Conservation (phyloP, 164 flowering plant genomes). For the Aristolochia contorta region DNA sequence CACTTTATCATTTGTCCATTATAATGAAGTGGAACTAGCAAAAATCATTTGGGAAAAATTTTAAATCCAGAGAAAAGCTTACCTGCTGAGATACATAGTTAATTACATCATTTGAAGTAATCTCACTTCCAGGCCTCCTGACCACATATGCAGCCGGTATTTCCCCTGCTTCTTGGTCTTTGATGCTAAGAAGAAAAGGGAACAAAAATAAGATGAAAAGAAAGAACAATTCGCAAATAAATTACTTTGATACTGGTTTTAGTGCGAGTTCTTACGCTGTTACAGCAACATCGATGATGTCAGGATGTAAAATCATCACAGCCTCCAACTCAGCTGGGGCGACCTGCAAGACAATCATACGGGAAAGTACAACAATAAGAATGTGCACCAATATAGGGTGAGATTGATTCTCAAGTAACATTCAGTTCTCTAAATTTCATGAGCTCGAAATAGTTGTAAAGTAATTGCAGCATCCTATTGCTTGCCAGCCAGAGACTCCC, state of each 20-base stretch:
- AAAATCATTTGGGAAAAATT: neutral
- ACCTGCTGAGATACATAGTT: slow-evolving; percentile 43
- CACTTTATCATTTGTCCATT: neutral
- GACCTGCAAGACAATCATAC: slow-evolving; percentile 69
- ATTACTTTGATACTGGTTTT: neutral
- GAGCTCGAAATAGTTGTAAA: neutral
- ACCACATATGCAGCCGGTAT: slow-evolving; percentile 69
- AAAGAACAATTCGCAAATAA: neutral
- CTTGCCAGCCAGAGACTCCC: neutral
- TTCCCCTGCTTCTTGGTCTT: slow-evolving; percentile 55
- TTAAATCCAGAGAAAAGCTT: neutral
- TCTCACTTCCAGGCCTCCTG: slow-evolving; percentile 28
- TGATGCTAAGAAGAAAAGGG: slow-evolving; percentile 16
- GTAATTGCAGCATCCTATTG: neutral
- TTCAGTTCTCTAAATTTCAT: neutral
- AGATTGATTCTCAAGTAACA: neutral
- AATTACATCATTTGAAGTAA: slow-evolving; percentile 34
- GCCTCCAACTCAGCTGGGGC: slow-evolving; percentile 83
- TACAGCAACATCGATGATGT: slow-evolving; percentile 65
- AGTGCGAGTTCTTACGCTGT: slow-evolving; percentile 32
- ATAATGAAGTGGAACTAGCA: neutral
- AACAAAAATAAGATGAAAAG: neutral
- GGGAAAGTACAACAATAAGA: neutral
- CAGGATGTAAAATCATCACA: slow-evolving; percentile 57
- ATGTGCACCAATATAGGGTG: neutral